A percentile compares a stretch with the other conserved stretches of the same genome.
phyloP scores from a whole-genome alignment of 2,329 filamentous ascomycete species.

The Penicillium sp. region DNA sequence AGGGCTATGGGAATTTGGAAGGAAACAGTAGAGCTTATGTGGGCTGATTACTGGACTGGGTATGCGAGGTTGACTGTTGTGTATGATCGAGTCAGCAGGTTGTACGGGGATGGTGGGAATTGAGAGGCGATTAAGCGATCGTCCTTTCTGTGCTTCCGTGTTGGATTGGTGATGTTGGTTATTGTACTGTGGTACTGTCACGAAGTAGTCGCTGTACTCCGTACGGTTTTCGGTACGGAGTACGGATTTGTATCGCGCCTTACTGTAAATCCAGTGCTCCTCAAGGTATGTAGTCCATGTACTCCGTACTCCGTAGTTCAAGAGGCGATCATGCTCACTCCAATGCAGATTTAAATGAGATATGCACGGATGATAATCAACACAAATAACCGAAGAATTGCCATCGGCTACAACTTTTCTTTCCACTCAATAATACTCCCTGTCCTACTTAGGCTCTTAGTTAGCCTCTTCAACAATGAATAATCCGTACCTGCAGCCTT shows the following conservation, averaged over 20 bases:
- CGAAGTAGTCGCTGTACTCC: background rate
- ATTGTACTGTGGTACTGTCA: background rate
- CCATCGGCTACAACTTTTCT: background rate
- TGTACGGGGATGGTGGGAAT: slow-evolving; percentile 2
- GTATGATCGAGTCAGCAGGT: background rate
- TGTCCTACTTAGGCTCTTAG: background rate
- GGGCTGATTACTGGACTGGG: background rate
- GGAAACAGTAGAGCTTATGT: background rate
- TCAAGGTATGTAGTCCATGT: too few relatives aligned
- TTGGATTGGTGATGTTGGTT: background rate
- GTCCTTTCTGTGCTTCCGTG: background rate
- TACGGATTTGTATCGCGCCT: background rate
- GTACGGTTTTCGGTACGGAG: background rate
- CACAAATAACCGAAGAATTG: background rate
- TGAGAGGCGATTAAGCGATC: background rate
- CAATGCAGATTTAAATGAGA: background rate
- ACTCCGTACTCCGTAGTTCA: background rate
- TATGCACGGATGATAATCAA: background rate
- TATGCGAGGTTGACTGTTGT: background rate
- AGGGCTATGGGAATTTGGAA: background rate
- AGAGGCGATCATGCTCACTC: background rate
- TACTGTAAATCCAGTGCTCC: background rate
- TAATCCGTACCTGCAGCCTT: background rate
- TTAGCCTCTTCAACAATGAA: too few relatives aligned
- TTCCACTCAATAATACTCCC: background rate